phyloP scores from a whole-genome alignment of 805 yeast species.

The Wickerhamiella dianesei region DNA sequence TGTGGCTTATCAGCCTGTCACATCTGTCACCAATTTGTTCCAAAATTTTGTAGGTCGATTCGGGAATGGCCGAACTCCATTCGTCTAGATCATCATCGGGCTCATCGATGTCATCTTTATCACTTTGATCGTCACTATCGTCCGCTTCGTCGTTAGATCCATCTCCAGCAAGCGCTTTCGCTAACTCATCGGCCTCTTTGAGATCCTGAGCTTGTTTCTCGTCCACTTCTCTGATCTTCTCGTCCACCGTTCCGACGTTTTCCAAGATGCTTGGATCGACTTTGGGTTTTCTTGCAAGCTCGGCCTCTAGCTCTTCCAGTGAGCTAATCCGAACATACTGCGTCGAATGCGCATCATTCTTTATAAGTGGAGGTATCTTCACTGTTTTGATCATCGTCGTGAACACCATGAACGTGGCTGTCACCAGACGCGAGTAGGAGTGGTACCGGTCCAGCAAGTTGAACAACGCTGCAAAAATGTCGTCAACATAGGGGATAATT shows the following conservation, averaged over 20 bases:
- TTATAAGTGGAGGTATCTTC: conserved; percentile 1
- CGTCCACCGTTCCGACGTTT: neutral
- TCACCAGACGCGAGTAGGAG: conserved; percentile 59
- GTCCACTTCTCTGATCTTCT: neutral
- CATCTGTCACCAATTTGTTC: conserved; percentile 56
- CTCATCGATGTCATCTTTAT: conserved; percentile 21
- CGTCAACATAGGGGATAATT: conserved; percentile 52
- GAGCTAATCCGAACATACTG: conserved; percentile 4
- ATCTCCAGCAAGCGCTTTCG: conserved; percentile 4
- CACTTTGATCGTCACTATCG: conserved; percentile 17
- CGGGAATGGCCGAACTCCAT: conserved; percentile 62
- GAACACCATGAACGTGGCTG: conserved; percentile 61
- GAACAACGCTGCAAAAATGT: conserved; percentile 61
- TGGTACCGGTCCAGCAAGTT: conserved; percentile 71
- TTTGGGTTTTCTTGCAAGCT: conserved; percentile 17
- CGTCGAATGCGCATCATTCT: neutral
- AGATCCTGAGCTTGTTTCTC: neutral
- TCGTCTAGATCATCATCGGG: conserved; percentile 26
- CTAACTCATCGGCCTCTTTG: conserved; percentile 1
- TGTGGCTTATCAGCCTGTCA: conserved; percentile 54
- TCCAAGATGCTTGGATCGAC: conserved; percentile 21
- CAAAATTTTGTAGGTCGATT: conserved; percentile 42
- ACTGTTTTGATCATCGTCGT: conserved; percentile 11
- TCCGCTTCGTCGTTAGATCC: conserved; percentile 19
- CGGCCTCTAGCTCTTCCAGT: conserved; percentile 16